phyloP scores from a whole-genome alignment of 306 rosid genomes.

The Acacia crassicarpa region DNA sequence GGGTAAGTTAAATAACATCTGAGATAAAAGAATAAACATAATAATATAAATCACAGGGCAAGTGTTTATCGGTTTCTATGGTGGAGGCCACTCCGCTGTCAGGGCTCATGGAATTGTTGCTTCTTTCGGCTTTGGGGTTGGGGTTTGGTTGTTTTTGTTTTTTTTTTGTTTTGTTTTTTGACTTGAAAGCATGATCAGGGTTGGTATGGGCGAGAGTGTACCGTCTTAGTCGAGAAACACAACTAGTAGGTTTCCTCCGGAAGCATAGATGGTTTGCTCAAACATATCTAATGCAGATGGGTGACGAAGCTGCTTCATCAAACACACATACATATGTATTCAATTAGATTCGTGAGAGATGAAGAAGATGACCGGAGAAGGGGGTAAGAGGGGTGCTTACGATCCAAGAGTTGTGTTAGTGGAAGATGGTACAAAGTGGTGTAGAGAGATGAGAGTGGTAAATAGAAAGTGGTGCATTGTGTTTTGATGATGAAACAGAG shows the following conservation, averaged over 20 bases:
- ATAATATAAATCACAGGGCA: too few relatives aligned
- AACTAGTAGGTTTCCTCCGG: constrained; percentile 72
- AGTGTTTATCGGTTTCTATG: too few relatives aligned
- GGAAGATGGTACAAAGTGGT: too few relatives aligned
- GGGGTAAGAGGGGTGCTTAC: constrained; percentile 38
- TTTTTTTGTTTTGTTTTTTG: background rate
- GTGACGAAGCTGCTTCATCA: constrained; percentile 46
- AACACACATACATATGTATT: background rate
- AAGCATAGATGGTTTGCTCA: constrained; percentile 63
- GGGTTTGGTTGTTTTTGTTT: too few relatives aligned
- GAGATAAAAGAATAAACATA: too few relatives aligned
- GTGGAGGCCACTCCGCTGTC: too few relatives aligned
- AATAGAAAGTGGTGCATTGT: background rate
- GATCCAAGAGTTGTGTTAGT: constrained; percentile 48
- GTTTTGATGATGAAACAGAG: constrained; percentile 42
- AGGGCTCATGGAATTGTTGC: too few relatives aligned
- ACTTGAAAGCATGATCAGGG: constrained; percentile 83
- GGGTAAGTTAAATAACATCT: too few relatives aligned
- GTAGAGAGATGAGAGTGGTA: background rate
- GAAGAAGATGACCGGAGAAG: background rate
- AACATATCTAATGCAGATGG: constrained; percentile 86
- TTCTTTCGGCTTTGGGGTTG: too few relatives aligned
- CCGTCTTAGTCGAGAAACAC: constrained; percentile 89
- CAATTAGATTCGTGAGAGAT: constrained; percentile 13
- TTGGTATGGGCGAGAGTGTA: constrained; percentile 76